Evolutionary conservation across 805 yeast genomes (phyloP), one percentile per base, ranked within the genome.

Genomic region (Lachancea dasiensis): DNA sequence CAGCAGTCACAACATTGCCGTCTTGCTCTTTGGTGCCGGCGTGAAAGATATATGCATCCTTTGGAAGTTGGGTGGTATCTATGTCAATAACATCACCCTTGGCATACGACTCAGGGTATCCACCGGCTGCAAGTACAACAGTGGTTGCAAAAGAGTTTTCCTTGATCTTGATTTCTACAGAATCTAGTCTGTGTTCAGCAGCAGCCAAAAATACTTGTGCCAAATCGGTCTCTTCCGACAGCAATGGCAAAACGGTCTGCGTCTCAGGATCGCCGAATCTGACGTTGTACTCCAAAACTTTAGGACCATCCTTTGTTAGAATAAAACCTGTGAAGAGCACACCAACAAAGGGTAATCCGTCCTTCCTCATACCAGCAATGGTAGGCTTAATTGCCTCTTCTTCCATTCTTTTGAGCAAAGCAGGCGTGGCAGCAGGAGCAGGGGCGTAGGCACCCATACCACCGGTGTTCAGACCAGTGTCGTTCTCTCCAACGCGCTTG

Each of bases 391-490:
- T 73, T 52, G 94, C 73, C n/a, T 73, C 69, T 33, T 69, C 67
- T 55, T 87, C 78, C 57, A 92, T 87, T 61, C 78, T 70, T 44
- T 71, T 66, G 52, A 89, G 63, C 25, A 92, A 60, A 17, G 73
- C 70, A 2, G 86, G 79, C 14, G 97, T 86, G 14, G 94, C 97
- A 46, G 86, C 71, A 40, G 98, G 98, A 8, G 97, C 95, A 22
- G 99, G 99, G 6, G 97, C 92, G 57, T 92, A 92, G 6, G 97
- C 95, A 47, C 99, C 99, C 99, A 92, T 92, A 47, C 99, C 99
- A 50, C 99, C 99, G 26, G 99, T 92, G 67, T 92, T 92, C 46
- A 90, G 72, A 18, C 99, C 99, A 27, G 78, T 69, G 61, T 92
- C 99, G 44, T 89, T 89, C 54, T 94, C 86, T 39, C 95, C 95